Evolutionary conservation across 768 basidiomycete species (phyloP), one percentile per base, ranked within the genome.

Genomic region (Podaxis sp.): DNA sequence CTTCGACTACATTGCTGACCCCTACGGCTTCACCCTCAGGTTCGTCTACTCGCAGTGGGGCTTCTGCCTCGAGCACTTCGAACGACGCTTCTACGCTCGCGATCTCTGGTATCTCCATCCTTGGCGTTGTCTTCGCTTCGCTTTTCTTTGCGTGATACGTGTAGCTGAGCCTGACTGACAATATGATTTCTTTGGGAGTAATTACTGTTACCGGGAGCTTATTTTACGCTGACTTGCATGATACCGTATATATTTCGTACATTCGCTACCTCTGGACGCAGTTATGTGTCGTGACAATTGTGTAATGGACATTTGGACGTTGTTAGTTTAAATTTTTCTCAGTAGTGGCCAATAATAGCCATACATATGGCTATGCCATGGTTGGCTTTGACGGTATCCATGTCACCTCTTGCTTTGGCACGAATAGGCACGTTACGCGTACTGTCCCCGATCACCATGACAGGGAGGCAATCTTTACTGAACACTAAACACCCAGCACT

Each of bases 1-100:
- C 59, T 13, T n/a, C 16, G 7, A 54, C 16, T 5, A 27, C 0
- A 38, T 7, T n/a, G n/a, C 32, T 32, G 32, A 32, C 32, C 32
- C 42, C 38, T 13, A 40, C 51, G 37, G 27, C 51, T 46, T 23
- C n/a, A 13, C 28, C 40, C 3, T 44, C 27, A 50, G 36, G 36
- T 42, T 27, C 55, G 21, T 6, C 50, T 11, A 47, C 51, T n/a
- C 32, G 55, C 5, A 16, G 52, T 47, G 58, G 50, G 27, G 55
- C 53, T 21, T 18, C 27, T 18, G 11, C 35, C 38, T 18, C 48
- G 3, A 44, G 51, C 36, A 50, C 55, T n/a, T 47, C 50, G 25
- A 58, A 66, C 9, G 65, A 65, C 21, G 68, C 66, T 5, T 64
- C 66, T 16, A 46, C 67, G 11, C 64, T 69, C 14, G 65, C 65